Percentiles rank a stretch among this genome's conserved stretches.
phyloP scores from a whole-genome alignment of 1,284 basidiomycete genomes.

The Anthracocystis walkeri region DNA sequence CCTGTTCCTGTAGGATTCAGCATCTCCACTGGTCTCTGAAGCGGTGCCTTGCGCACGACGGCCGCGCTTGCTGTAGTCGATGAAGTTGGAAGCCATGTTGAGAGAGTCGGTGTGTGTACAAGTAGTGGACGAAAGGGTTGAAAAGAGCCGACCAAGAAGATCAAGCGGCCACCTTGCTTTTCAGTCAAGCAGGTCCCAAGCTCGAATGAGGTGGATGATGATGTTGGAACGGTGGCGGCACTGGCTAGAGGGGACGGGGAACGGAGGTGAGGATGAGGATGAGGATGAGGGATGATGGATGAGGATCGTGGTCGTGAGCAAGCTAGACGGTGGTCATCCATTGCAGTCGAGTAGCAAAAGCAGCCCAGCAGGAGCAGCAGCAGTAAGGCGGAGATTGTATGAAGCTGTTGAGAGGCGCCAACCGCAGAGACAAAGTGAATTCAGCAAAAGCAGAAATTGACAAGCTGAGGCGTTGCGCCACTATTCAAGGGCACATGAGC shows the following conservation, averaged over 20 bases:
- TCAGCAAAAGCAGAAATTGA: background rate
- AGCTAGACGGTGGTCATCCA: background rate
- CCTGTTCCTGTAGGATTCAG: background rate
- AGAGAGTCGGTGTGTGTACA: background rate
- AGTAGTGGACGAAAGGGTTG: background rate
- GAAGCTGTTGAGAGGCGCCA: background rate
- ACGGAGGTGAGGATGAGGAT: slow-evolving; percentile 1
- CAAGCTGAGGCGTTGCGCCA: background rate
- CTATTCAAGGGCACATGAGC: background rate
- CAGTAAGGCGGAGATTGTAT: background rate
- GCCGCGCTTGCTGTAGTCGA: slow-evolving; percentile 53
- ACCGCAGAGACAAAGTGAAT: background rate
- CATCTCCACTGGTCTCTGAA: slow-evolving; percentile 36
- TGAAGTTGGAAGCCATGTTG: slow-evolving; percentile 41
- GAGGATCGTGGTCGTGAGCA: slow-evolving; percentile 5
- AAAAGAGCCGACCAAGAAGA: background rate
- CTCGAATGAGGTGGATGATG: slow-evolving; percentile 9
- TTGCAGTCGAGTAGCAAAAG: background rate
- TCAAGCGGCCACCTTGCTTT: slow-evolving; percentile 22
- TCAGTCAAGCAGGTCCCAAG: slow-evolving; percentile 26
- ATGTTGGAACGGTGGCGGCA: background rate
- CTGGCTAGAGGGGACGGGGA: background rate
- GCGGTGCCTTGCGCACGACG: slow-evolving; percentile 23
- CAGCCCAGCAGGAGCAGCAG: slow-evolving; percentile 6
- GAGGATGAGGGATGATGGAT: background rate